Evolutionary conservation across 768 basidiomycete genomes (phyloP), one percentile per base, ranked within the genome.

Genomic region (Plicaturopsis crispa): DNA sequence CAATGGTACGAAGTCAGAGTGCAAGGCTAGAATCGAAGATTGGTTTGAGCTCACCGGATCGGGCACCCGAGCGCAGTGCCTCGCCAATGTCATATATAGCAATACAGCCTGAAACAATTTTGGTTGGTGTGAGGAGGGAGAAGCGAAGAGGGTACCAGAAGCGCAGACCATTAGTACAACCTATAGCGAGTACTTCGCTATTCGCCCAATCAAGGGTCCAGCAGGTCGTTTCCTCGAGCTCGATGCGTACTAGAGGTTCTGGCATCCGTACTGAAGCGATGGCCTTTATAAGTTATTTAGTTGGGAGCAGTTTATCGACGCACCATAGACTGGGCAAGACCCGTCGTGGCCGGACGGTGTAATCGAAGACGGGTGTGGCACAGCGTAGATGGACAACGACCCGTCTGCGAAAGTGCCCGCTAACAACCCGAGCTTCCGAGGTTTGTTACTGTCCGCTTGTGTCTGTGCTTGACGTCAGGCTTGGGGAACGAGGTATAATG

Each of bases 141-240:
- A 20, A 35, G 26, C 20, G 3, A 11, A n/a, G 13, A 23, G 5
- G 10, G 17, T 10, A 14, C 19, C 38, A 26, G 8, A n/a, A n/a
- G n/a, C n/a, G n/a, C 37, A 36, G 38, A 90, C 94, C 93, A 47
- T 88, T 85, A 2, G 86, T 81, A 19, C 81, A 81, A 1, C 92
- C 93, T 10, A 84, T 75, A 0, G 88, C 90, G 5, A 99, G 57
- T 8, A 80, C 49, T 41, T 84, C 80, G 45, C 88, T 87, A 45
- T 88, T 90, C 0, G 80, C 85, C 92, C 92, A 97, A 48, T 96
- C 91, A 38, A 96, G 67, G 12, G 76, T 72, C 72, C 76, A 84
- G 52, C 81, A 84, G n/a, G 69, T 64, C 0, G 86, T 73, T 31
- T 89, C 85, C 38, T 82, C 79, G 2, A 89, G 60, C 47, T 85